A percentile compares a stretch with the other conserved stretches of the same genome.
Evolutionary conservation across 176 grass and related monocot species (phyloP).

Genomic region (Carex pumila): DNA sequence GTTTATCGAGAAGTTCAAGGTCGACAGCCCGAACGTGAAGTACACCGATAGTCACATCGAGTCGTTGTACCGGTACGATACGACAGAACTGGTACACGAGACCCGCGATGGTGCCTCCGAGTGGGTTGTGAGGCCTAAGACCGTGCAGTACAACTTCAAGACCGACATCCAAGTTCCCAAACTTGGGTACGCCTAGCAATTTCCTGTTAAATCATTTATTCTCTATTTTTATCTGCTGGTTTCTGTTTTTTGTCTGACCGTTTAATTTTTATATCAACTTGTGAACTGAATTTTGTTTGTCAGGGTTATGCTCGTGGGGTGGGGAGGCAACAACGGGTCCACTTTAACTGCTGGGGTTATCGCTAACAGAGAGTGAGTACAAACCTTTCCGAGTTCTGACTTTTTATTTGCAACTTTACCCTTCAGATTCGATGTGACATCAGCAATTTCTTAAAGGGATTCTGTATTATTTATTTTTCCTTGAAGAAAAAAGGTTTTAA

Average conservation of each 20-base stretch:
- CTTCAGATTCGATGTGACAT: not conserved
- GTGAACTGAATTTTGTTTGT: not conserved
- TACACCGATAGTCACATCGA: conserved; percentile 73
- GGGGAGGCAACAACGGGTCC: conserved; percentile 94
- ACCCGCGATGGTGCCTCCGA: conserved; percentile 53
- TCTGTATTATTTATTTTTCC: not conserved
- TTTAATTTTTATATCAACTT: not conserved
- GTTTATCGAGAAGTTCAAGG: conserved; percentile 95
- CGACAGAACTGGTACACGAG: conserved; percentile 91
- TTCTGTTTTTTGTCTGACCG: not conserved
- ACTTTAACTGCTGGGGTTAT: conserved; percentile 89
- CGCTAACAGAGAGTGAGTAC: conserved; percentile 80
- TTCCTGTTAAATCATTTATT: not conserved
- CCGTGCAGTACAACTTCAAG: conserved; percentile 78
- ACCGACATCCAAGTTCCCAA: conserved; percentile 67
- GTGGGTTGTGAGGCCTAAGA: conserved; percentile 79
- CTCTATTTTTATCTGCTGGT: not conserved
- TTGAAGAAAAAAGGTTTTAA: not conserved
- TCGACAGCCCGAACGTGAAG: conserved; percentile 77
- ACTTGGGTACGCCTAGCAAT: conserved; percentile 49
- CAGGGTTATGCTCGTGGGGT: conserved; percentile 94
- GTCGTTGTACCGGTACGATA: conserved; percentile 84
- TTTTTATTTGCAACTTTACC: not conserved
- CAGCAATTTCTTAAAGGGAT: not conserved
- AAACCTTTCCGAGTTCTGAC: not conserved